Percentiles rank a stretch among this genome's conserved stretches.
These are phyloP conservation scores for Fusarium pseudocircinatum DNA, from an alignment of 2,329 filamentous ascomycete genomes.

Conservation along the genomic window DNA sequence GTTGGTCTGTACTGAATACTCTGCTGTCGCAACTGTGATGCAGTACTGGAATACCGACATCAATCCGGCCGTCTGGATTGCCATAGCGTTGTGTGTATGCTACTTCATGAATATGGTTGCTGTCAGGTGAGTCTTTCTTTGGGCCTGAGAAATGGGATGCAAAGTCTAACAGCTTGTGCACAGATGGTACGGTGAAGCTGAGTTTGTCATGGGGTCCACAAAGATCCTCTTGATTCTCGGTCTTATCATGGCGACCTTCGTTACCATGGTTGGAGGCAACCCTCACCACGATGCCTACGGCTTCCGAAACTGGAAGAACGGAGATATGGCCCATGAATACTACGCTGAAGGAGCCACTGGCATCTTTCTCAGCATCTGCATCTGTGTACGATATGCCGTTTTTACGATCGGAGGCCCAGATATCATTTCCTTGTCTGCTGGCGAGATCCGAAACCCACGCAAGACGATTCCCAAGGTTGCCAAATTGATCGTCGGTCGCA, in stretches of 20 bases:
- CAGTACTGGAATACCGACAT: background rate
- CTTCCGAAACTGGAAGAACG: background rate
- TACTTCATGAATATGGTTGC: background rate
- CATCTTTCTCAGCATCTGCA: background rate
- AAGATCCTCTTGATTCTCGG: background rate
- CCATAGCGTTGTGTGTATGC: background rate
- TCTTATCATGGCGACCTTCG: background rate
- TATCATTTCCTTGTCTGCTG: background rate
- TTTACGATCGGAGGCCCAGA: background rate
- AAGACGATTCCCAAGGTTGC: background rate
- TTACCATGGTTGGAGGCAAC: background rate
- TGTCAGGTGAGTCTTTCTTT: background rate
- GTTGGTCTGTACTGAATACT: background rate
- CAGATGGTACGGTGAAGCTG: background rate
- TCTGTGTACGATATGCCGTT: background rate
- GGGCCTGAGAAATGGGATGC: rapidly evolving
- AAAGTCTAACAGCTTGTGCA: background rate
- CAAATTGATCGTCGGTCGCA: background rate
- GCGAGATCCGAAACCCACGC: background rate
- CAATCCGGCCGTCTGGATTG: background rate
- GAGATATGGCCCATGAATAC: background rate
- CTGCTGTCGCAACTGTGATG: background rate
- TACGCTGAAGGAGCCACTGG: background rate
- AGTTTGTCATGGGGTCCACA: background rate
- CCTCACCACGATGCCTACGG: background rate